Evolutionary conservation across 208 protist genomes (phyloP).

Genomic region (Sergeia podlipaevii): DNA sequence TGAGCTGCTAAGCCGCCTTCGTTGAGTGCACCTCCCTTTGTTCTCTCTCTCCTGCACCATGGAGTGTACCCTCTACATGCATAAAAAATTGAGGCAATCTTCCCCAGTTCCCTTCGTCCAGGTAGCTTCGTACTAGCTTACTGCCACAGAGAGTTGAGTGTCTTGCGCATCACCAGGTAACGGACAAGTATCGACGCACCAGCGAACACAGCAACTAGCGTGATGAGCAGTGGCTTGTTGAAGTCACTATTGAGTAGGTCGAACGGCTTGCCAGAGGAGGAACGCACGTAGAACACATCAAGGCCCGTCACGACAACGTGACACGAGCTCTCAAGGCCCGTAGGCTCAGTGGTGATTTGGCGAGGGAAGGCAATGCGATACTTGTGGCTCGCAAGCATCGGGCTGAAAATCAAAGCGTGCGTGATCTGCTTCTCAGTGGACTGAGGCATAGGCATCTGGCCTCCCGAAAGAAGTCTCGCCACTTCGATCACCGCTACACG

Average conservation of each 20-base stretch:
- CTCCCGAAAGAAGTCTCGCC: constrained; percentile 51
- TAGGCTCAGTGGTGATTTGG: constrained; percentile 62
- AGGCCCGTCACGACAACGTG: constrained; percentile 81
- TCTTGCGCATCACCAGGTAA: constrained; percentile 73
- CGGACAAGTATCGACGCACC: constrained; percentile 52
- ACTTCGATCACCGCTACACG: constrained; percentile 74
- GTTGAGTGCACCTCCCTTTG: too few relatives aligned
- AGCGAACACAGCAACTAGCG: constrained; percentile 54
- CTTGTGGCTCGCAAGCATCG: constrained; percentile 57
- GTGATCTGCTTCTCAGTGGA: constrained; percentile 36
- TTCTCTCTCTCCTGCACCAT: too few relatives aligned
- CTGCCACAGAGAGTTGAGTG: constrained; percentile 59
- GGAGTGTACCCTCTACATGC: background rate
- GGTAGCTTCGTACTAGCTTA: too few relatives aligned
- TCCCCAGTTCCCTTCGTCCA: too few relatives aligned
- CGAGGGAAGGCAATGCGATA: constrained; percentile 55
- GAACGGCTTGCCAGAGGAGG: constrained; percentile 85
- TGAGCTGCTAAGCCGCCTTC: too few relatives aligned
- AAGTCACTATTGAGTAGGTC: constrained; percentile 92
- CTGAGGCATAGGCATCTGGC: constrained; percentile 44
- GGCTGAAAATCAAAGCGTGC: constrained; percentile 67
- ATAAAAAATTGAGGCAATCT: too few relatives aligned
- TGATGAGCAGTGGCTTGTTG: constrained; percentile 81
- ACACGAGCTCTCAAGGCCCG: constrained; percentile 81
- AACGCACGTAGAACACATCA: constrained; percentile 90